These are phyloP conservation scores for Geranium rotundifolium DNA, from an alignment of 345 rosid genomes.

Conservation along the genomic window DNA sequence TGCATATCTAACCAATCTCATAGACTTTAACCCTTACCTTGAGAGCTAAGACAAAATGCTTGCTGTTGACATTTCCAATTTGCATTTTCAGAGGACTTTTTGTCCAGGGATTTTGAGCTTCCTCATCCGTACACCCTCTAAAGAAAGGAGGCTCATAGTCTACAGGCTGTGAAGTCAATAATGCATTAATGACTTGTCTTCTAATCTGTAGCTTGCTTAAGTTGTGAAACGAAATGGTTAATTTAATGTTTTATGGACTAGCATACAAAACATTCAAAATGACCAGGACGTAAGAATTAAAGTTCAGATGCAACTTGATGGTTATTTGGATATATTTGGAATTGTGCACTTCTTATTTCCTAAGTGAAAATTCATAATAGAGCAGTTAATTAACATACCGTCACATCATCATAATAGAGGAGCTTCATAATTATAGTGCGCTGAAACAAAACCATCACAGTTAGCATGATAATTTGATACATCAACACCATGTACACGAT, in stretches of 20 bases:
- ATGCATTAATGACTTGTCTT: background rate
- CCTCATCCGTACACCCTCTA: conserved; percentile 71
- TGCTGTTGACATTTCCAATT: conserved; percentile 95
- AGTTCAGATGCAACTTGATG: too few species aligned
- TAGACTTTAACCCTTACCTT: conserved; percentile 35
- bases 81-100: conserved; percentile 89
- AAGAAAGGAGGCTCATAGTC: conserved; percentile 98
- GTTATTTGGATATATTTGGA: too few species aligned
- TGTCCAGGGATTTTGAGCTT: conserved; percentile 71
- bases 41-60: conserved; percentile 74
- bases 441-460: conserved; percentile 28
- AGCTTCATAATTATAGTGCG: conserved; percentile 95
- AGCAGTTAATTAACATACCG: conserved; percentile 43
- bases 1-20: background rate
- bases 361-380: background rate
- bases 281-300: too few species aligned
- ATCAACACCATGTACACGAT: too few species aligned
- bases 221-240: too few species aligned
- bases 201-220: too few species aligned
- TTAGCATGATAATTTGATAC: too few species aligned
- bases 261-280: too few species aligned
- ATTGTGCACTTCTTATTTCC: background rate
- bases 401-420: conserved; percentile 83
- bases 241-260: too few species aligned
- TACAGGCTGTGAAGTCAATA: conserved; percentile 44